Base-by-base conservation (phyloP, 306 rosid species). In the Amphicarpaea edgeworthii region DNA sequence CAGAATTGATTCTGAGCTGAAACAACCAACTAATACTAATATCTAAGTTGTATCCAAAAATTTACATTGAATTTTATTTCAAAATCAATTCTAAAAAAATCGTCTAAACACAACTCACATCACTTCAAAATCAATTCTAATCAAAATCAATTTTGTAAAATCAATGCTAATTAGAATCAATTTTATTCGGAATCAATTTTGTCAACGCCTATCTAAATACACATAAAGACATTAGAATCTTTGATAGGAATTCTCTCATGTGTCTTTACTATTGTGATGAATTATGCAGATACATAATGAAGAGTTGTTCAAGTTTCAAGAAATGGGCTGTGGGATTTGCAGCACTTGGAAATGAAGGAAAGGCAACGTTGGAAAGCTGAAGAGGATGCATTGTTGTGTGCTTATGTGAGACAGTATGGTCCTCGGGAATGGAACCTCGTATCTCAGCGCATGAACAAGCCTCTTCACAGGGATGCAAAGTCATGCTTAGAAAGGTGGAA, bases 401-500 rank as follows among this genome's bases (percentile, higher is more conserved):
- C 96, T 1, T 91, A 91, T 80, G 97, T 91, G 55, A 89, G 82
- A 64, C 93, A 91, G 20, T 91, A 91, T 60, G 97, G 97, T 59
- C 95, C 95, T 12, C 86, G 90, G 77, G 97, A 91, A 83, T 92
- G 96, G 97, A 88, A 85, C 76, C 97, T 92, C 3, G 93, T 92
- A 40, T 92, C 96, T n/a, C 97, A 86, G 86, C 93, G 97, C 75
- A 92, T 90, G 97, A 84, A 83, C 88, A 77, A 86, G 2, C 79
- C 93, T 67, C 86, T 92, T 15, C 77, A 86, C 58, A 69, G 97
- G 63, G 96, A 92, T 70, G 92, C 97, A 2, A 90, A 92, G 77
- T 92, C 97, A 7, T 92, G 96, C 74, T 81, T 92, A 81, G 96
- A 90, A 82, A 87, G 97, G 93, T 92, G 96, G 97, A 90, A 92